These are phyloP conservation scores for Ascochyta rabiei DNA, from an alignment of 2,329 filamentous ascomycete species.

Conservation along the genomic window DNA sequence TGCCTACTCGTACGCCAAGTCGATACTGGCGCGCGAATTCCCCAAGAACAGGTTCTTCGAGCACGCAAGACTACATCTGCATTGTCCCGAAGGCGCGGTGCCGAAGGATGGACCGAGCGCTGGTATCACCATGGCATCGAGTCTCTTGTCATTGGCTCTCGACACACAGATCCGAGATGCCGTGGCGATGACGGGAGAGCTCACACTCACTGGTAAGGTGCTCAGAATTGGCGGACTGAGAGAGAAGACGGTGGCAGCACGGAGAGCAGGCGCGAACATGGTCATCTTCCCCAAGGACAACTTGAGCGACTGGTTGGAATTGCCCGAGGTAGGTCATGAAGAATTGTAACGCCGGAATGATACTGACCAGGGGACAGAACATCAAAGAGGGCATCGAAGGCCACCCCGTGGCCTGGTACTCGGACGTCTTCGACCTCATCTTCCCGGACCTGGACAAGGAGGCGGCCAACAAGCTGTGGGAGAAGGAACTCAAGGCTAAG, in stretches of 20 bases:
- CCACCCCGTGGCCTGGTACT: constrained; percentile 90
- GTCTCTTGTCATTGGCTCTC: constrained; percentile 82
- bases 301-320: constrained; percentile 93
- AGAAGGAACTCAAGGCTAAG: constrained; percentile 59
- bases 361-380: constrained; percentile 66
- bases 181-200: constrained; percentile 96
- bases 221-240: constrained; percentile 90
- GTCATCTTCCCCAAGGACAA: constrained; percentile 96
- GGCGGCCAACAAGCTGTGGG: constrained; percentile 75
- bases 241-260: constrained; percentile 96
- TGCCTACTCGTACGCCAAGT: constrained; percentile 95
- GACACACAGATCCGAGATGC: constrained; percentile 79
- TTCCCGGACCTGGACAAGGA: constrained; percentile 81
- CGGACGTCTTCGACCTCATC: constrained; percentile 88
- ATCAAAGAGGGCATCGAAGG: constrained; percentile 97
- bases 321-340: constrained; percentile 79
- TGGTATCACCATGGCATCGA: constrained; percentile 98
- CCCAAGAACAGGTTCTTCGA: constrained; percentile 95
- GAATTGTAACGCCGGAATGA: no score
- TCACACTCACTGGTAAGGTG: constrained; percentile 96
- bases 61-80: constrained; percentile 90
- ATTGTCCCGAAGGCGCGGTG: constrained; percentile 95
- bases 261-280: constrained; percentile 88
- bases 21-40: constrained; percentile 82
- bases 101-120: constrained; percentile 83